phyloP scores from a whole-genome alignment of 805 yeast species.

The Maudiozyma bulderi region DNA sequence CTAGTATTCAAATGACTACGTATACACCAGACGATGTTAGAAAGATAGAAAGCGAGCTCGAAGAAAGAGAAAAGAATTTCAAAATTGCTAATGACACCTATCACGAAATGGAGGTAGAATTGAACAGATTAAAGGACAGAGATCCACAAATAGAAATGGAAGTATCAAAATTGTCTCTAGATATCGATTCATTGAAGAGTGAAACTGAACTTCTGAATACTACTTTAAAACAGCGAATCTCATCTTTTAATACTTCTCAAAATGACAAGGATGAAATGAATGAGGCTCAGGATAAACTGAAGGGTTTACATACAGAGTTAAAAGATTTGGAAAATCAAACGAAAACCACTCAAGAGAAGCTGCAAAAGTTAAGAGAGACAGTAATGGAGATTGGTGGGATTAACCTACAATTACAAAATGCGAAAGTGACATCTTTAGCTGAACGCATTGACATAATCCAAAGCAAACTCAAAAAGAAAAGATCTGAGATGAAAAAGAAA shows the following conservation, averaged over 20 bases:
- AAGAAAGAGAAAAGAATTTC: slow-evolving; percentile 44
- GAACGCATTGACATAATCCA: slow-evolving; percentile 54
- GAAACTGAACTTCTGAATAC: slow-evolving; percentile 42
- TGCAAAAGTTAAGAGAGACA: slow-evolving; percentile 56
- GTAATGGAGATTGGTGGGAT: slow-evolving; percentile 92
- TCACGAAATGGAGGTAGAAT: slow-evolving; percentile 48
- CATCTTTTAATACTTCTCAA: slow-evolving; percentile 11
- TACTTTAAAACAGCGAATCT: slow-evolving; percentile 33
- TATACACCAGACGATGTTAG: slow-evolving; percentile 47
- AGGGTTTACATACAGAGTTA: slow-evolving; percentile 33
- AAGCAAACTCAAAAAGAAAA: slow-evolving; percentile 49
- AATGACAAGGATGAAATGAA: slow-evolving; percentile 27
- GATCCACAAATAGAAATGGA: slow-evolving; percentile 60
- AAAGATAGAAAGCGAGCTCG: slow-evolving; percentile 42
- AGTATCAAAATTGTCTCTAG: slow-evolving; percentile 50
- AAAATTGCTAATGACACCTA: slow-evolving; percentile 41
- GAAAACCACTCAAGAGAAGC: slow-evolving; percentile 39
- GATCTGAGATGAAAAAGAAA: slow-evolving; percentile 46
- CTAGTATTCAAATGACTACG: not conserved
- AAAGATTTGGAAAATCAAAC: slow-evolving; percentile 43
- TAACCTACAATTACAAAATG: slow-evolving; percentile 63
- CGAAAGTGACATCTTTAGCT: slow-evolving; percentile 67
- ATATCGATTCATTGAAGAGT: slow-evolving; percentile 47
- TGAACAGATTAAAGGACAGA: slow-evolving; percentile 50
- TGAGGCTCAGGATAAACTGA: slow-evolving; percentile 15